A percentile compares a stretch with the other conserved stretches of the same genome.
Conservation (phyloP, 2,329 filamentous ascomycete species). For the Aspergillus fijiensis region DNA sequence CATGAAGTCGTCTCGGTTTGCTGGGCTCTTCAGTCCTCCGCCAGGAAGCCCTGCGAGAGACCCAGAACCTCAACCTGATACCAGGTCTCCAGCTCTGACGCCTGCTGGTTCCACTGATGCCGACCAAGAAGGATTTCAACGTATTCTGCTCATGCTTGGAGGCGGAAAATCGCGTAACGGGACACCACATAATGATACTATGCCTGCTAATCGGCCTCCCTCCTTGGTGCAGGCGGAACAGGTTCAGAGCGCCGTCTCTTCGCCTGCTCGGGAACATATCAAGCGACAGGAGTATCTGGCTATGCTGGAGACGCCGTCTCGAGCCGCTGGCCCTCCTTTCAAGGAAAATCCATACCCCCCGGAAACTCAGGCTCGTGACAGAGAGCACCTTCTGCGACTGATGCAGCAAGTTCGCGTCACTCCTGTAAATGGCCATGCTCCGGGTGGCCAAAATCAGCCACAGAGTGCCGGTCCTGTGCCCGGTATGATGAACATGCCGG, state of each 20-base stretch:
- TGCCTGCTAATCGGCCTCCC: conserved; percentile 31
- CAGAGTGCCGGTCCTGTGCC: conserved; percentile 31
- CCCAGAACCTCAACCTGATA: conserved; percentile 25
- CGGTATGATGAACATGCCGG: conserved; percentile 38
- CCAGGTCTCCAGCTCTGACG: conserved; percentile 23
- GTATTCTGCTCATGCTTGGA: conserved; percentile 78
- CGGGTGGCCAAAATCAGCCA: conserved; percentile 30
- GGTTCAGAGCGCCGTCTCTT: conserved; percentile 28
- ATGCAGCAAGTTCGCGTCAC: conserved; percentile 63
- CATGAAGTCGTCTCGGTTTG: conserved; percentile 76
- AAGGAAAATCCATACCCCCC: conserved; percentile 33
- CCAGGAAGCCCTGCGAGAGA: conserved; percentile 54
- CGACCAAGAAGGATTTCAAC: conserved; percentile 83
- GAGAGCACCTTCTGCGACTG: conserved; percentile 81
- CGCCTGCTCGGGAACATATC: conserved; percentile 32
- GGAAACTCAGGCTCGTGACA: conserved; percentile 56
- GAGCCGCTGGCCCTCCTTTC: conserved; percentile 25
- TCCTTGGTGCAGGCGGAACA: conserved; percentile 34
- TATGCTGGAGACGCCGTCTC: conserved; percentile 24
- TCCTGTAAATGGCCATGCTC: conserved; percentile 23
- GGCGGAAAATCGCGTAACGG: conserved; percentile 47
- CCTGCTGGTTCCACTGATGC: conserved; percentile 53
- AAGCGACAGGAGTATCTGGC: conserved; percentile 34
- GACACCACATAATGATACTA: conserved; percentile 44
- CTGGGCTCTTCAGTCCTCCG: conserved; percentile 69